Conservation (phyloP, 2,329 filamentous ascomycete species). For the Arthrobotrys conoides region DNA sequence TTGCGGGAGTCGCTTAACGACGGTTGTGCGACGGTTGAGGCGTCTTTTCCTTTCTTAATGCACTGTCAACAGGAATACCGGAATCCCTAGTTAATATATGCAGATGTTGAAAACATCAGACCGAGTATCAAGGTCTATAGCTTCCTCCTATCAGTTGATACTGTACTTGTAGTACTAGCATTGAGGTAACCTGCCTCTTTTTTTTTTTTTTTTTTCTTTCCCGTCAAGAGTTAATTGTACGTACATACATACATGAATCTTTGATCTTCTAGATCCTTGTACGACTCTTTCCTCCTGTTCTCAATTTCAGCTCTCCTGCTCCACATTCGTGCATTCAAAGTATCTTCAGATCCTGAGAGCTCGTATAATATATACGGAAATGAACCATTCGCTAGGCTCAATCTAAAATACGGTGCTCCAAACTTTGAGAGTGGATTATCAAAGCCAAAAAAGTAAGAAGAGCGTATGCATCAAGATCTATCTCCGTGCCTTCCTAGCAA, state of each 20-base stretch:
- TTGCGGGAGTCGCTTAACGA: constrained; percentile 61
- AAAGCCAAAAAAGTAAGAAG: background rate
- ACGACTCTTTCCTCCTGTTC: background rate
- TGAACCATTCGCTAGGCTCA: constrained; percentile 40
- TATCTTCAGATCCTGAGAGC: constrained; percentile 44
- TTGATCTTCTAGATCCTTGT: constrained; percentile 25
- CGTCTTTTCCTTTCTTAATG: constrained; percentile 35
- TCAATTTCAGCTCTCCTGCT: constrained; percentile 3
- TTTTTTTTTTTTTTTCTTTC: too few relatives aligned
- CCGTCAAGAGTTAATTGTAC: background rate
- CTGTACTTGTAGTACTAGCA: too few relatives aligned
- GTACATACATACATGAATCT: too few relatives aligned
- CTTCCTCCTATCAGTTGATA: constrained; percentile 17
- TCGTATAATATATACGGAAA: constrained; percentile 59
- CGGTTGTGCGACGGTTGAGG: constrained; percentile 61
- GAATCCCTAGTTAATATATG: constrained; percentile 17
- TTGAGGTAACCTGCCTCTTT: background rate
- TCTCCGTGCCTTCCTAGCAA: background rate
- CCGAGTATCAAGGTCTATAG: constrained; percentile 3
- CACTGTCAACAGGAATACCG: constrained; percentile 45
- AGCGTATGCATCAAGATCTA: constrained; percentile 21
- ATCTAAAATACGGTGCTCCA: constrained; percentile 17
- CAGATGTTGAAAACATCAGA: constrained; percentile 32
- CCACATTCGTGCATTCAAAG: constrained; percentile 27
- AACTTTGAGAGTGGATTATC: constrained; percentile 1